A percentile compares a stretch with the other conserved stretches of the same genome.
Evolutionary conservation across 2,329 filamentous ascomycete species (phyloP).

Genomic region (Helotiales sp.): DNA sequence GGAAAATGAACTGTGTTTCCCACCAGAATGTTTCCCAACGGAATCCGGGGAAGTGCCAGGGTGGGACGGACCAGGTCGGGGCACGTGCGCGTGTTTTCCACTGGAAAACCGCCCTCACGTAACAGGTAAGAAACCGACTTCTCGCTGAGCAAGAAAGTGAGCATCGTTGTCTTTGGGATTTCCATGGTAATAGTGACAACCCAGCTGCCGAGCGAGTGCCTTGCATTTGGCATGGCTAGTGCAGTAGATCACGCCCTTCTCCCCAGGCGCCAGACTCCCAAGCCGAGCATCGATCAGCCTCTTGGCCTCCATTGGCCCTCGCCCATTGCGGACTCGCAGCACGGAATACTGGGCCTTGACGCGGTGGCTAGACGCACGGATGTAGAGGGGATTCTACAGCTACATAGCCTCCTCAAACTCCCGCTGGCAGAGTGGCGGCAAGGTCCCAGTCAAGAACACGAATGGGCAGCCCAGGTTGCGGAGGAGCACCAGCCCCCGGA

Average conservation of each 20-base stretch:
- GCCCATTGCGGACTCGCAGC: background rate
- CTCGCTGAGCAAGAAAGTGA: constrained; percentile 7
- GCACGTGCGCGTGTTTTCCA: too few species aligned
- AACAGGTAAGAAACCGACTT: background rate
- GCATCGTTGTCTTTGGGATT: constrained; percentile 4
- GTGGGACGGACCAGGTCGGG: too few species aligned
- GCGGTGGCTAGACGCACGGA: background rate
- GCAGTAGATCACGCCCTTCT: constrained; percentile 6
- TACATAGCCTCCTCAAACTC: background rate
- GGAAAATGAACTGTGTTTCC: too few species aligned
- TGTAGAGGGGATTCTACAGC: background rate
- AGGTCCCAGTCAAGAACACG: background rate
- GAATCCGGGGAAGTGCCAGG: too few species aligned
- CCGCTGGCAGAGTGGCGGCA: background rate
- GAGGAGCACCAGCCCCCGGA: background rate
- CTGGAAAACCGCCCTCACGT: too few species aligned
- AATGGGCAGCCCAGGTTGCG: constrained; percentile 1
- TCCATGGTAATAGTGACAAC: constrained; percentile 1
- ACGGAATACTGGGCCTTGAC: background rate
- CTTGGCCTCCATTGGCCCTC: background rate
- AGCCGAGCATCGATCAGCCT: background rate
- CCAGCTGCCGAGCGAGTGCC: constrained; percentile 1
- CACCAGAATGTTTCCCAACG: too few species aligned
- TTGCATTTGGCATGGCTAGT: constrained; percentile 5
- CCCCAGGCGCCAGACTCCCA: background rate